Base-by-base conservation (phyloP, 2,329 filamentous ascomycete genomes). In the Chaetoscypha palmicola region DNA sequence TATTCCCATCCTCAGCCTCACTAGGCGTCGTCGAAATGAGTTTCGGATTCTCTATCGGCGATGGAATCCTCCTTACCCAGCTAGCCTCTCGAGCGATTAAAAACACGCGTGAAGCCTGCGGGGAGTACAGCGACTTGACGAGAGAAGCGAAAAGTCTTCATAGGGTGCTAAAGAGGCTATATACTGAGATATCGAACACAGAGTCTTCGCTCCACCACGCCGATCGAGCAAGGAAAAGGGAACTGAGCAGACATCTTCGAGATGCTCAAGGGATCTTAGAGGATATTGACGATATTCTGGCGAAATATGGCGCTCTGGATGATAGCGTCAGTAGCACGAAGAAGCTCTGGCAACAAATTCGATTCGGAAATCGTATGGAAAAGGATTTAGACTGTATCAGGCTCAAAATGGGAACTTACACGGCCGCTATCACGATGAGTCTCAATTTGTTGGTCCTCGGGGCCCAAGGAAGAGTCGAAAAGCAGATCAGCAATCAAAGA, bases 141-240 rank as follows among this genome's bases (percentile, higher is more conserved):
- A 55, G 61, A 11, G 67, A 68, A 16, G 67, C 79, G 26, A 69
- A 68, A 30, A 64, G 65, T 34, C 64, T 81, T 33, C 71, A 78
- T 50, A 67, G 66, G 10, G 69, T 69, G 4, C 64, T 80, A 2
- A 71, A 72, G 39, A 71, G 77, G 51, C 64, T 80, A 24, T 71
- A 72, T 34, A 63, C 68, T 45, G 76, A 80, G 59, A 68, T 69
- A 17, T 67, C 70, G 46, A 73, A 77, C 49, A 64, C 66, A 1
- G 70, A 72, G 51, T 77, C 75, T 7, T 62, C 71, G 10, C 64
- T 79, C 14, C 54, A 16, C 12, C 17, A 14, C 11, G 11, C 32
- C 7, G 38, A 45, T 21, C 24, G 47, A 33, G 39, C 32, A 3
- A 23, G 21, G 5, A n/a, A 12, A 11, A n/a, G 48, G 23, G 45